Base-by-base conservation (phyloP, 139 green algal species). In the Tetraselmis chui region DNA sequence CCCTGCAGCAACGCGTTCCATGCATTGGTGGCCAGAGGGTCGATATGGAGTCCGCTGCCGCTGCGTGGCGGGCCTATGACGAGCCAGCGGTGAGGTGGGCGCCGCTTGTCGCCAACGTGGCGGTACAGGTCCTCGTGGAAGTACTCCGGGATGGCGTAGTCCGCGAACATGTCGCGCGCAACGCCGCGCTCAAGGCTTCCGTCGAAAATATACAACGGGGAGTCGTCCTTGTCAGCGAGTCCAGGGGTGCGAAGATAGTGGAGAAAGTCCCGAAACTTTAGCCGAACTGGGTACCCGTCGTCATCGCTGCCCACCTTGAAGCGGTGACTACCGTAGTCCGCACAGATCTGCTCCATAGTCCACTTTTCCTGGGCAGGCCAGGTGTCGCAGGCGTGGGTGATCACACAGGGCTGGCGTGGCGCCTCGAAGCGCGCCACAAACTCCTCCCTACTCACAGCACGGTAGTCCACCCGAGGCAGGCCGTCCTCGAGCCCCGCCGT, bases 281-380 rank as follows among this genome's bases (percentile, higher is more conserved):
- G 81, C 0, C 95, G 90, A 58, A 98, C 94, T 0, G 93, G 86
- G 76, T 97, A 98, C 2, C 95, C 95, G 30, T 98, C 95, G 83
- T 98, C 94, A 80, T 98, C 95, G 22, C 83, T 89, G 30, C 95
- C 95, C 2, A 98, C 93, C 93, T 97, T 32, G 75, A 30, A 26
- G 2, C 23, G 23, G 25, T 23, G 78, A 27, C 2, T 2, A 2
- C 59, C 59, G 78, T 67, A 81, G 29, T 79, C 29, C 76, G 29
- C 29, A 79, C 29, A 32, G n/a, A n/a, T n/a, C n/a, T n/a, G n/a
- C n/a, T n/a, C n/a, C n/a, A n/a, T n/a, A n/a, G n/a, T n/a, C 93
- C 93, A 97, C 1, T 85, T 27, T 2, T 76, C 11, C 2, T 76
- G 76, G 25, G 92, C 91, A 0, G 79, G 82, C 94, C 94, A 97